phyloP scores from a whole-genome alignment of 1,284 basidiomycete species.

The Pseudomicrostroma phylloplanum region DNA sequence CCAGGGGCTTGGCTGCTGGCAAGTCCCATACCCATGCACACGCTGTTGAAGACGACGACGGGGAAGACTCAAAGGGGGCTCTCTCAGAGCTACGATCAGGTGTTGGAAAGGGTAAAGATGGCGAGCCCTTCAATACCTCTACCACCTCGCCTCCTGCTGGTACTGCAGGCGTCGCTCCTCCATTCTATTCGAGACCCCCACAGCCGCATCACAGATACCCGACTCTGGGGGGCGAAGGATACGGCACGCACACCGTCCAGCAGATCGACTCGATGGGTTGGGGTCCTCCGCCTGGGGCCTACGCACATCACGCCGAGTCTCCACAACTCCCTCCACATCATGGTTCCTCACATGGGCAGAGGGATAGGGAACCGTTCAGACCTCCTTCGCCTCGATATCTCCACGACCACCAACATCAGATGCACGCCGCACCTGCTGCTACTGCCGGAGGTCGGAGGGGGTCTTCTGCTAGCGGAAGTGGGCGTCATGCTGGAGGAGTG shows the following conservation, averaged over 20 bases:
- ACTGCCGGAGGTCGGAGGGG: too few relatives aligned
- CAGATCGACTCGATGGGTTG: constrained; percentile 1
- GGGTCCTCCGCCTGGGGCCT: neutral
- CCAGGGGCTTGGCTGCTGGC: neutral
- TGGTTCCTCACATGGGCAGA: too few relatives aligned
- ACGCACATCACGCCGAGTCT: too few relatives aligned
- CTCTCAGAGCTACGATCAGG: neutral
- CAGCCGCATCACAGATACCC: neutral
- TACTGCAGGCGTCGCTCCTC: neutral
- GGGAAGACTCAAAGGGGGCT: neutral
- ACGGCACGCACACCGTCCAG: neutral
- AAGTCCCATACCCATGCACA: too few relatives aligned
- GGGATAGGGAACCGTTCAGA: too few relatives aligned
- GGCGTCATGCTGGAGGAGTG: too few relatives aligned
- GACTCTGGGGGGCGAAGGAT: neutral
- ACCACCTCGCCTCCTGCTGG: neutral
- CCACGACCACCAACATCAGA: too few relatives aligned
- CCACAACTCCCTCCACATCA: too few relatives aligned
- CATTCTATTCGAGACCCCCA: neutral
- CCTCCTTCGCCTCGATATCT: too few relatives aligned
- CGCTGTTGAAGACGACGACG: neutral
- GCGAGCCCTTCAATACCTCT: neutral
- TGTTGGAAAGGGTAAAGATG: neutral
- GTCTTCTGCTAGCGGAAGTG: too few relatives aligned
- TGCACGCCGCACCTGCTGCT: too few relatives aligned